phyloP scores from a whole-genome alignment of 495 filamentous ascomycete genomes.

The Niebla homalea region DNA sequence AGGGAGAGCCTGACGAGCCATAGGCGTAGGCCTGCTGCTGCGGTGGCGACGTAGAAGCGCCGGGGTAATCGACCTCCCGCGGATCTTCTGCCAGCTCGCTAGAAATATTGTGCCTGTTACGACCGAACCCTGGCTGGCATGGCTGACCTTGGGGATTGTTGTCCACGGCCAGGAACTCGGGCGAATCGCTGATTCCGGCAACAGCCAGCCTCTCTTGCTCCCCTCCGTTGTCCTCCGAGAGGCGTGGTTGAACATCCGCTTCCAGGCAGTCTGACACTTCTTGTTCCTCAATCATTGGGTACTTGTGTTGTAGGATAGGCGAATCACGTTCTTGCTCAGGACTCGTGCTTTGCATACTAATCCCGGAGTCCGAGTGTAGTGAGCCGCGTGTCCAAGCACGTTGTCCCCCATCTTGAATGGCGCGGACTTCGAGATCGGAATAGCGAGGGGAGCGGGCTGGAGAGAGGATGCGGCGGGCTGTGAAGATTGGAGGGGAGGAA shows the following conservation, averaged over 20 bases:
- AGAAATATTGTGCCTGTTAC: constrained; percentile 8
- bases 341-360: constrained; percentile 16
- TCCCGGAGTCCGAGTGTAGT: constrained; percentile 17
- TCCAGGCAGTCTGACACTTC: neutral
- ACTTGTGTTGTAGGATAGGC: constrained; percentile 14
- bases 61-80: too few relatives aligned
- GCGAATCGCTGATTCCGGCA: too few relatives aligned
- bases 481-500: neutral
- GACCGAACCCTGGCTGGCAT: neutral
- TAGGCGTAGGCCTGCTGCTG: neutral
- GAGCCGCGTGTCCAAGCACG: constrained; percentile 8
- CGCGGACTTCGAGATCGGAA: constrained; percentile 15
- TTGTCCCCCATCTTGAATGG: constrained; percentile 10
- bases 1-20: too few relatives aligned
- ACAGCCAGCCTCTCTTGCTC: too few relatives aligned
- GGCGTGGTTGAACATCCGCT: neutral
- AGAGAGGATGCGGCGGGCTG: constrained; percentile 1
- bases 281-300: constrained; percentile 8
- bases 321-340: constrained; percentile 12
- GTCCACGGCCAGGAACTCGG: neutral
- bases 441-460: constrained; percentile 11
- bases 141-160: neutral
- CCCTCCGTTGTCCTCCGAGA: constrained; percentile 1
- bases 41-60: constrained; percentile 6
- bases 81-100: constrained; percentile 1